Evolutionary conservation across 179 eudicot species (phyloP), one percentile per base, ranked within the genome.

Genomic region (Spinacia oleracea): DNA sequence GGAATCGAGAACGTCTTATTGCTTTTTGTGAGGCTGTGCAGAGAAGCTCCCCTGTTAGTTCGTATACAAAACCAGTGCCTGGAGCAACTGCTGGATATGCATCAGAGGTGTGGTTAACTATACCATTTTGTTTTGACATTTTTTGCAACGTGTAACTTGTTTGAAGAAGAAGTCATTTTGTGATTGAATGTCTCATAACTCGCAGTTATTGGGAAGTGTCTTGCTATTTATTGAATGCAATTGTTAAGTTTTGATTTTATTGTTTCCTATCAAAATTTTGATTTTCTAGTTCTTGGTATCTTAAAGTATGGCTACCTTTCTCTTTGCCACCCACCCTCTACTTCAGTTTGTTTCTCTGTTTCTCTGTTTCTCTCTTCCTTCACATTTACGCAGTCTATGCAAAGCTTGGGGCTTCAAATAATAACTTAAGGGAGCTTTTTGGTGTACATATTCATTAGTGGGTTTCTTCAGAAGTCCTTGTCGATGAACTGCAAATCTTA

Each of bases 11-110:
- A 79, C 86, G 85, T 70, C 92, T 95, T 63, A 86, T 95, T 86
- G 88, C 97, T 65, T 95, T 95, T 75, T 95, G 98, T 81, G 97
- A 95, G 81, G 98, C 97, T 77, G 98, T 95, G 78, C 98, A 95
- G 83, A 89, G 91, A 86, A 93, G 90, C 85, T 95, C 97, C 21
- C 98, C 97, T 32, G 97, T 95, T 34, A 82, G 97, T 80, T 93
- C 98, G 76, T 95, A 85, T 78, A 93, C 92, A 32, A 93, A 81
- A 80, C 98, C 98, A 9, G 85, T 91, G 65, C 90, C 97, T 34
- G 98, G 97, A 81, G 87, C 89, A 70, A 93, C 97, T 75, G 84
- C 97, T 77, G 98, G 98, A 75, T 94, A 94, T 81, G 98, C 98
- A 82, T 94, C 98, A 14, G 98, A 95, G 97, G 98, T 93, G 74